phyloP scores from a whole-genome alignment of 805 yeast genomes.

The Schizosaccharomyces japonicus region DNA sequence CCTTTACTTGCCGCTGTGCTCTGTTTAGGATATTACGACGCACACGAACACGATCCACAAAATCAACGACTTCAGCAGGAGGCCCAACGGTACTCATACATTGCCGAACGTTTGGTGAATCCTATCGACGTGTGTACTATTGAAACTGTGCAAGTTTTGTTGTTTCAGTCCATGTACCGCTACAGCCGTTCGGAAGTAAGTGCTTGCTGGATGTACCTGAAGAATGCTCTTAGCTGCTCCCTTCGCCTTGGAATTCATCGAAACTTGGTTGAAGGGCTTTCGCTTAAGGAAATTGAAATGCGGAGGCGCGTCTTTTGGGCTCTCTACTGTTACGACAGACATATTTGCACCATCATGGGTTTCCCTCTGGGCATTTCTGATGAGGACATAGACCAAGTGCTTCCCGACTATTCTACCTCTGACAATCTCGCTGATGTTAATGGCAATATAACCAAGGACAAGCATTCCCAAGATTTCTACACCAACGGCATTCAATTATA shows the following conservation, averaged over 20 bases:
- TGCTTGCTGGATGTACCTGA: not conserved
- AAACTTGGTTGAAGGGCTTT: not conserved
- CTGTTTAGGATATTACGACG: not conserved
- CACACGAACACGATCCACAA: not conserved
- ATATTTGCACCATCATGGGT: constrained; percentile 68
- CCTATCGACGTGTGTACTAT: not conserved
- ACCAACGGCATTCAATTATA: not conserved
- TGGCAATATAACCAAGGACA: not conserved
- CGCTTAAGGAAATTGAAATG: constrained; percentile 37
- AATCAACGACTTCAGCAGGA: not conserved
- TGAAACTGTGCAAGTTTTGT: not conserved
- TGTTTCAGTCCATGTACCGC: not conserved
- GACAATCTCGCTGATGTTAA: not conserved
- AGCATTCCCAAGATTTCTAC: not conserved
- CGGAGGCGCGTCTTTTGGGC: constrained; percentile 75
- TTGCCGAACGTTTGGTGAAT: not conserved
- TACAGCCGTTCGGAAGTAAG: not conserved
- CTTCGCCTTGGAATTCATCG: not conserved
- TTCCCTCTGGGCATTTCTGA: constrained; percentile 54
- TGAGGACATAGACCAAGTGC: constrained; percentile 66
- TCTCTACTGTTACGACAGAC: constrained; percentile 71
- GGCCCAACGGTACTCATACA: not conserved
- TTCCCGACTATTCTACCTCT: constrained; percentile 23
- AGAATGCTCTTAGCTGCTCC: not conserved
- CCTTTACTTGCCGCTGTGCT: not conserved